Conservation (phyloP, 129 eudicot genomes). For the Smallanthus sonchifolius region DNA sequence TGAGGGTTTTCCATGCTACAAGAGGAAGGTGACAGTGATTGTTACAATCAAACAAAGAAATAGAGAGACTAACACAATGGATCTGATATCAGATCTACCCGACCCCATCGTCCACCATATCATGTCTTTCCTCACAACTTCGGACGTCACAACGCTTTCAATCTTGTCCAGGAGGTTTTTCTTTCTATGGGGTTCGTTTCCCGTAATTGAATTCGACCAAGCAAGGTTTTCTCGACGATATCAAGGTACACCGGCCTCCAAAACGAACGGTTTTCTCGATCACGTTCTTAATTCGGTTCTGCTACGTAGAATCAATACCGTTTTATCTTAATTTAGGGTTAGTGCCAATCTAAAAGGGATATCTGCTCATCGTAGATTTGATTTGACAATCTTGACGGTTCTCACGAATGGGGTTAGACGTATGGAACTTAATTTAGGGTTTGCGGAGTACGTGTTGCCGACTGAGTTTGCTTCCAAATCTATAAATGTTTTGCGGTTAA, state of each 20-base stretch:
- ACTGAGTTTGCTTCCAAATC: slow-evolving; percentile 6
- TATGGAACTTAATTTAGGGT: slow-evolving; percentile 29
- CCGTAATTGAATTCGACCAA: slow-evolving; percentile 21
- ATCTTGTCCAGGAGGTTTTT: slow-evolving; percentile 28
- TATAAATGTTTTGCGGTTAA: slow-evolving; percentile 14
- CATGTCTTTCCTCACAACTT: slow-evolving; percentile 27
- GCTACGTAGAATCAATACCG: background rate
- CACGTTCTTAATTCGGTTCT: slow-evolving; percentile 13
- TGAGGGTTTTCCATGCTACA: slow-evolving; percentile 12
- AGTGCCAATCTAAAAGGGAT: background rate
- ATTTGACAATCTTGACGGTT: slow-evolving; percentile 11
- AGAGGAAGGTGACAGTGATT: background rate
- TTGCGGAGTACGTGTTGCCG: slow-evolving; percentile 1
- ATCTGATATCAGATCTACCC: slow-evolving; percentile 32
- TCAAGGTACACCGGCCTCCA: background rate
- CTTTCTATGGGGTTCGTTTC: slow-evolving; percentile 23
- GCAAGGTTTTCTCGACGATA: background rate
- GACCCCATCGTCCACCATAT: slow-evolving; percentile 34
- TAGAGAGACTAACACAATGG: background rate
- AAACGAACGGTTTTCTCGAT: background rate
- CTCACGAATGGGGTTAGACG: slow-evolving; percentile 18
- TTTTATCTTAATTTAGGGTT: slow-evolving; percentile 25
- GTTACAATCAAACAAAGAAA: background rate
- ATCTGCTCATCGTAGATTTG: background rate
- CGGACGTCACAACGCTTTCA: slow-evolving; percentile 19